These are phyloP conservation scores for Komagataella phaffii DNA, from an alignment of 805 yeast genomes.

Conservation along the genomic window DNA sequence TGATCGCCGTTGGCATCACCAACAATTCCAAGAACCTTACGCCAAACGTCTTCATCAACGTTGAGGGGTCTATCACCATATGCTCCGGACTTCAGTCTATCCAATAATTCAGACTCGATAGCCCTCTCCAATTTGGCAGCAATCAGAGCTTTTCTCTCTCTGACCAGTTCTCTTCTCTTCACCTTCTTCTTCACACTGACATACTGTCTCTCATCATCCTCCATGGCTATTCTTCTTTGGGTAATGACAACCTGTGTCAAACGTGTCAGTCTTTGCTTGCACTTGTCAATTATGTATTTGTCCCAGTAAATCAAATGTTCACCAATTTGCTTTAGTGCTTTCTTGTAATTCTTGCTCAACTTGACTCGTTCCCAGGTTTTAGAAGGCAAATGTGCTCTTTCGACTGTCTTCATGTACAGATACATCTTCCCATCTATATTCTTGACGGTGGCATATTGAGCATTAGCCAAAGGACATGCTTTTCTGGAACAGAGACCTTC, in stretches of 20 bases:
- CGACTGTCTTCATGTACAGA: conserved; percentile 93
- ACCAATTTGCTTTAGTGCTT: conserved; percentile 82
- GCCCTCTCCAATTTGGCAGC: conserved; percentile 97
- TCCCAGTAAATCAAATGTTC: conserved; percentile 87
- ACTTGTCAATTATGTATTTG: conserved; percentile 77
- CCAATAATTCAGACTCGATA: conserved; percentile 89
- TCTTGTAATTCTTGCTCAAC: conserved; percentile 77
- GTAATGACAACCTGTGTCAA: conserved; percentile 92
- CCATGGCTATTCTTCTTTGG: conserved; percentile 83
- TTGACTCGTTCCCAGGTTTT: conserved; percentile 92
- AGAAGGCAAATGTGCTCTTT: conserved; percentile 91
- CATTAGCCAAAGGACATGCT: conserved; percentile 94
- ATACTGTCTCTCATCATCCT: conserved; percentile 84
- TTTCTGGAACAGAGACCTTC: conserved; percentile 87
- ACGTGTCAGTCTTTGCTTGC: conserved; percentile 92
- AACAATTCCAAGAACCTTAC: conserved; percentile 70
- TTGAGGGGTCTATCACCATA: conserved; percentile 96
- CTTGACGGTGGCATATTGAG: conserved; percentile 80
- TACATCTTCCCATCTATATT: conserved; percentile 68
- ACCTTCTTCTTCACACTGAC: conserved; percentile 92
- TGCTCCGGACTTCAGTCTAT: conserved; percentile 93
- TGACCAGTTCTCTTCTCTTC: conserved; percentile 81
- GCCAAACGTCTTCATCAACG: conserved; percentile 94
- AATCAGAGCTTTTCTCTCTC: conserved; percentile 92
- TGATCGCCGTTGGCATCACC: conserved; percentile 50